A percentile compares a stretch with the other conserved stretches of the same genome.
These are phyloP conservation scores for Aspergillus amoenus DNA, from an alignment of 2,329 filamentous ascomycete species.

Conservation along the genomic window DNA sequence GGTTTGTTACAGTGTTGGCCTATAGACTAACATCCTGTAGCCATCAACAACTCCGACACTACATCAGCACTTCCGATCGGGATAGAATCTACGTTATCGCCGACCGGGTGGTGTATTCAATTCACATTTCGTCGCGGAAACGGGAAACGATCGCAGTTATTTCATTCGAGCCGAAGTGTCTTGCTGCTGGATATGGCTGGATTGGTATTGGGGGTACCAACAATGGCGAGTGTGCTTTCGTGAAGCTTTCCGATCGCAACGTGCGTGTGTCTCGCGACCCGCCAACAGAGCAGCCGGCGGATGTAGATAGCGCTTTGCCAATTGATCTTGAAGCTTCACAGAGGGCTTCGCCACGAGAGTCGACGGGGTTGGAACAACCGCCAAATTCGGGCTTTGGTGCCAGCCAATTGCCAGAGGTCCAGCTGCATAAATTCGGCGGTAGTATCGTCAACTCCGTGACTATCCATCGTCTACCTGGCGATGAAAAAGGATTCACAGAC, in stretches of 20 bases:
- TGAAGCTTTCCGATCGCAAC: conserved; percentile 56
- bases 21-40: conserved; percentile 28
- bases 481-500: conserved; percentile 45
- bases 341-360: conserved; percentile 25
- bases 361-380: conserved; percentile 17
- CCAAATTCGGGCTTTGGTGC: conserved; percentile 19
- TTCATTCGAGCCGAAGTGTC: conserved; percentile 74
- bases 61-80: conserved; percentile 76
- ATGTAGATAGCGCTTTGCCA: conserved; percentile 59
- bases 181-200: conserved; percentile 84
- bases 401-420: conserved; percentile 44
- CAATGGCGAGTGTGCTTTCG: conserved; percentile 80
- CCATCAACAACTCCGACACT: conserved; percentile 68
- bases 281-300: conserved; percentile 37
- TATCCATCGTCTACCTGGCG: conserved; percentile 55
- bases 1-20: background rate
- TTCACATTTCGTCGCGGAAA: conserved; percentile 68
- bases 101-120: conserved; percentile 69
- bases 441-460: conserved; percentile 68
- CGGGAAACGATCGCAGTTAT: conserved; percentile 71
- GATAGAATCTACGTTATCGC: conserved; percentile 83
- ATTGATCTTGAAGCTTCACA: conserved; percentile 44
- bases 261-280: conserved; percentile 39
- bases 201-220: conserved; percentile 84
- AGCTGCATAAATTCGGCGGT: conserved; percentile 60